Conservation (phyloP, 176 grass and related monocot genomes). For the Bromus sterilis region DNA sequence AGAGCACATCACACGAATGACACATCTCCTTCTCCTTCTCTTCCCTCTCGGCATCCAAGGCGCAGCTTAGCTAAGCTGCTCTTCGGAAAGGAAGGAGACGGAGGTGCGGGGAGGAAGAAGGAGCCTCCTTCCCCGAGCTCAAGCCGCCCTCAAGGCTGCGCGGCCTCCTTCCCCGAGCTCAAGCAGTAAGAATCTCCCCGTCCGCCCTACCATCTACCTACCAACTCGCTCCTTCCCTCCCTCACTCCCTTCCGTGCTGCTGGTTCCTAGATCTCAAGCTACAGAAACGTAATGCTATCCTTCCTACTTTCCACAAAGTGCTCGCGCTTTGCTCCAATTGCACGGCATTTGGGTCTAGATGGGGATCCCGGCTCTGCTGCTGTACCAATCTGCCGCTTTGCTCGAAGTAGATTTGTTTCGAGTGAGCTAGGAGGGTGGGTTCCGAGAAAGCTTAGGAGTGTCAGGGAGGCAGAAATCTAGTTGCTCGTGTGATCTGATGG, state of each 20-base stretch:
- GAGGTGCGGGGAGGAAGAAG: not conserved
- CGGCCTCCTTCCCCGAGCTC: not conserved
- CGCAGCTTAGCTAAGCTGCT: not conserved
- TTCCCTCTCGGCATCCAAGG: slow-evolving; percentile 1
- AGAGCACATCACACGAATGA: not conserved
- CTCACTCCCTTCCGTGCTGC: not conserved
- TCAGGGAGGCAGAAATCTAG: no score
- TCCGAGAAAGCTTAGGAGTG: not conserved
- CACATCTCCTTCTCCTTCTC: not conserved
- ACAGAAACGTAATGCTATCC: not conserved
- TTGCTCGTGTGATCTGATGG: not conserved
- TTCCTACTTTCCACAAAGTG: not conserved
- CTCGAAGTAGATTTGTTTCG: no score
- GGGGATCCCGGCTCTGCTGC: not conserved
- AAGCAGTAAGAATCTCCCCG: slow-evolving; percentile 23
- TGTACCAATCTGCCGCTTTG: not conserved
- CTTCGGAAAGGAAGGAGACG: not conserved
- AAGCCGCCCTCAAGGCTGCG: no score
- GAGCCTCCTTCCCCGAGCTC: not conserved
- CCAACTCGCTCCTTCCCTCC: not conserved
- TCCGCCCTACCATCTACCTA: not conserved
- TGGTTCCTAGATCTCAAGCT: slow-evolving; percentile 13
- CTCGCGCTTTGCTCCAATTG: not conserved
- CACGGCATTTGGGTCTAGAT: slow-evolving; percentile 6
- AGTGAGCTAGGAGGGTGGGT: not conserved